Evolutionary conservation across 2,329 filamentous ascomycete genomes (phyloP).

Genomic region (Ophiostoma fasciatum): DNA sequence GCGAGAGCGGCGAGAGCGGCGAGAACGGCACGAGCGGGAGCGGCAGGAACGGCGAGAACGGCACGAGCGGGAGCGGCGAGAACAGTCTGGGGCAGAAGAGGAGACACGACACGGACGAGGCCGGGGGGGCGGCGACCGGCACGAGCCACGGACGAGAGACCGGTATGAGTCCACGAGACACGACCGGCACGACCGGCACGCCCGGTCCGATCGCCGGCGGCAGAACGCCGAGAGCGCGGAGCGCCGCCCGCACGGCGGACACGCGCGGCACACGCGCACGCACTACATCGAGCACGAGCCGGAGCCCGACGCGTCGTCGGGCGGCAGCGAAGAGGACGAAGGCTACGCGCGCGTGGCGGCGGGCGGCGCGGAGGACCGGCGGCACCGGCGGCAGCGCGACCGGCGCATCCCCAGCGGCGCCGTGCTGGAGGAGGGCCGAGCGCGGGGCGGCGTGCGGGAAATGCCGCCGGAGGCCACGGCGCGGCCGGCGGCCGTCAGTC

Average conservation of each 20-base stretch:
- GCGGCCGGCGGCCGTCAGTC: not conserved
- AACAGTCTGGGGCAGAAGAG: conserved; percentile 5
- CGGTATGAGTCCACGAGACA: not conserved
- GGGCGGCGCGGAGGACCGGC: conserved; percentile 5
- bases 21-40: conserved; percentile 23
- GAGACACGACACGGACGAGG: conserved; percentile 3
- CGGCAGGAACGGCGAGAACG: conserved; percentile 22
- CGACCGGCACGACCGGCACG: too few species aligned
- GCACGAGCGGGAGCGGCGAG: conserved; percentile 4
- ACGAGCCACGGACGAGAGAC: not conserved
- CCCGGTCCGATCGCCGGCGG: too few species aligned
- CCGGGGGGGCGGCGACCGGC: not conserved
- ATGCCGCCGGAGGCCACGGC: too few species aligned
- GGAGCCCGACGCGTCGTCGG: not conserved
- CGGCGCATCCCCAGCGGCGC: conserved; percentile 56
- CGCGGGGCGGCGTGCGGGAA: conserved; percentile 9
- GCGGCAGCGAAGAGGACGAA: not conserved
- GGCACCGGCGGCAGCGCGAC: conserved; percentile 16
- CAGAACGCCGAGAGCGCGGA: too few species aligned
- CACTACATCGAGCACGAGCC: conserved; percentile 1
- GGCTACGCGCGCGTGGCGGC: conserved; percentile 9
- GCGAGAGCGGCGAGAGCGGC: conserved; percentile 17
- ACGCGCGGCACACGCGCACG: too few species aligned
- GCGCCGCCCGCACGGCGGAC: too few species aligned
- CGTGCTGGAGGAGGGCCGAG: conserved; percentile 50